Evolutionary conservation across 805 yeast species (phyloP).

Genomic region (Zygotorulaspora sp.): DNA sequence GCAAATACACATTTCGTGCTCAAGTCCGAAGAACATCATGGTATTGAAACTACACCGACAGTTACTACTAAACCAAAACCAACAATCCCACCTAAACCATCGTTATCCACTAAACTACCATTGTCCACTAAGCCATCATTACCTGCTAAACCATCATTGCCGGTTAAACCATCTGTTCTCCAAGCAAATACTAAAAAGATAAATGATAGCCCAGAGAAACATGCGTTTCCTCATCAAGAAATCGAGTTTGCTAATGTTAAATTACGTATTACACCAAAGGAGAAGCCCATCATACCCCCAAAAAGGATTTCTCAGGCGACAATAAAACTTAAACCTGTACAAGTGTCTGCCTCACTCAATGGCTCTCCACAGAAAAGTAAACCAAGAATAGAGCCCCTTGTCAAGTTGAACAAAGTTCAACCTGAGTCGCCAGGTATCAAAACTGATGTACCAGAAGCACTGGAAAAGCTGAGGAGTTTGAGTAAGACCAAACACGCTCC

Average conservation of each 20-base stretch:
- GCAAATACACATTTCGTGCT: too few relatives aligned
- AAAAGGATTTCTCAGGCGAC: slow-evolving; percentile 12
- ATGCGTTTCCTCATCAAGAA: slow-evolving; percentile 1
- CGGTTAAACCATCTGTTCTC: slow-evolving; percentile 12
- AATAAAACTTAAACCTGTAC: slow-evolving; percentile 19
- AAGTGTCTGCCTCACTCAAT: slow-evolving; percentile 1
- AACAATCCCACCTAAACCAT: too few relatives aligned
- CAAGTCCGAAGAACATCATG: too few relatives aligned
- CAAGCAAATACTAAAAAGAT: not conserved
- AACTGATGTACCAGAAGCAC: slow-evolving; percentile 18
- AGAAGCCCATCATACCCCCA: slow-evolving; percentile 16
- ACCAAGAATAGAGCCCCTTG: slow-evolving; percentile 23
- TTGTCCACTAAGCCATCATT: too few relatives aligned
- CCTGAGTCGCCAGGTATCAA: not conserved
- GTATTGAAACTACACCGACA: too few relatives aligned
- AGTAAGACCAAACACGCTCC: slow-evolving; percentile 20
- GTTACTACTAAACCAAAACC: too few relatives aligned
- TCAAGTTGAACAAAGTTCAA: slow-evolving; percentile 2
- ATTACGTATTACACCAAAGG: slow-evolving; percentile 8
- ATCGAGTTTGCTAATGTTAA: slow-evolving; percentile 3
- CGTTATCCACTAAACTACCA: too few relatives aligned
- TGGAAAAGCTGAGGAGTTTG: slow-evolving; percentile 12
- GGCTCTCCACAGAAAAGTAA: not conserved
- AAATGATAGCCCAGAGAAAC: not conserved
- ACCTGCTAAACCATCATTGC: slow-evolving; percentile 21